These are phyloP conservation scores for Blastobotrys chiropterorum DNA, from an alignment of 805 yeast species.

Conservation along the genomic window DNA sequence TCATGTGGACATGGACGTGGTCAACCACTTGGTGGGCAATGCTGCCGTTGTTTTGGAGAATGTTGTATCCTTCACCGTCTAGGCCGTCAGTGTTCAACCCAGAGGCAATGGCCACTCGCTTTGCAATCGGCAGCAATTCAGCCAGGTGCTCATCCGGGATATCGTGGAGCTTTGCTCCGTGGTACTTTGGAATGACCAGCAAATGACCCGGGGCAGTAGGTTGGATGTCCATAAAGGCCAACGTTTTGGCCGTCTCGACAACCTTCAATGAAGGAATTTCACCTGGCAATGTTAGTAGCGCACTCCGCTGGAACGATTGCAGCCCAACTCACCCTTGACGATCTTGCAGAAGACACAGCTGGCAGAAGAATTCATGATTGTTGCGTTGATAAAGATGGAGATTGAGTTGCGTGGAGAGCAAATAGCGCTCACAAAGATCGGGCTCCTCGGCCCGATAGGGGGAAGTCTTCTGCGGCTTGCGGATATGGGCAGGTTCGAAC, in stretches of 20 bases:
- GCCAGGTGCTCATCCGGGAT: constrained; percentile 85
- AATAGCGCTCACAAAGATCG: too few species aligned
- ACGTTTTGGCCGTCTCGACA: constrained; percentile 73
- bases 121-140: constrained; percentile 83
- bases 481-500: too few species aligned
- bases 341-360: constrained; percentile 87
- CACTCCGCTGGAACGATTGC: background rate
- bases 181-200: constrained; percentile 84
- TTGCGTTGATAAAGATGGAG: background rate
- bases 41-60: constrained; percentile 88
- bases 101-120: constrained; percentile 71
- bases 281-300: constrained; percentile 37
- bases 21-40: constrained; percentile 94
- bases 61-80: constrained; percentile 68
- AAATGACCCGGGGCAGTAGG: constrained; percentile 90
- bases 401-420: background rate
- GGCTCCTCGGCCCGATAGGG: too few species aligned
- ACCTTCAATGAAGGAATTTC: constrained; percentile 92
- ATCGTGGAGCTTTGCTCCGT: constrained; percentile 88
- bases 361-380: background rate
- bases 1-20: constrained; percentile 95
- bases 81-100: constrained; percentile 50
- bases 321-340: constrained; percentile 56
- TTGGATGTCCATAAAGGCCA: constrained; percentile 85
- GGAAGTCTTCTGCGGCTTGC: too few species aligned